Conservation (phyloP, 371 early-diverging fungal genomes). For the Scutellospora calospora region DNA sequence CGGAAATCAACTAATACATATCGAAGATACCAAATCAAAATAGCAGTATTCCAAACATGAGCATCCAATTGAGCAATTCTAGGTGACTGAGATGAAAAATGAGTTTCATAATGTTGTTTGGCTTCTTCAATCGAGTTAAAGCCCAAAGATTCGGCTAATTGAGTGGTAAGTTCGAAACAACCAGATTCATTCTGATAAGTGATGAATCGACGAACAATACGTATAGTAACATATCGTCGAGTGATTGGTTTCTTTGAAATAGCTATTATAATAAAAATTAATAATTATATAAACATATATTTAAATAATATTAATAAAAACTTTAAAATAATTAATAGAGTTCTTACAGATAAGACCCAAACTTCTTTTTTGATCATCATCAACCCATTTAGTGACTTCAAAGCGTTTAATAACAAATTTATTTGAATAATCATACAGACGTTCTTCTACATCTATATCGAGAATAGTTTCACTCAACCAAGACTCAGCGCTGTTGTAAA, state of each 20-base stretch:
- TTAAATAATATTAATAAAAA: too few relatives aligned
- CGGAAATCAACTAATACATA: conserved; percentile 36
- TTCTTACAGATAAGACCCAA: background rate
- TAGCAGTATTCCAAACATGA: conserved; percentile 22
- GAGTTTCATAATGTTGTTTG: background rate
- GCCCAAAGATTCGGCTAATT: conserved; percentile 25
- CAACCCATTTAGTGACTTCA: background rate
- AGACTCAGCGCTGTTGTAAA: background rate
- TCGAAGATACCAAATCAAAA: conserved; percentile 33
- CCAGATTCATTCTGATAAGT: conserved; percentile 25
- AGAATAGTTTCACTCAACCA: background rate
- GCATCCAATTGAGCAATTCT: background rate
- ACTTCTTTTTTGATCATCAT: background rate
- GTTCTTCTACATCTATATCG: background rate
- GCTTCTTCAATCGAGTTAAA: conserved; percentile 32
- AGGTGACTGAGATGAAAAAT: conserved; percentile 8
- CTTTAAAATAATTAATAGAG: too few relatives aligned
- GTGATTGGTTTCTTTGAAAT: background rate
- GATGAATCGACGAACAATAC: conserved; percentile 30
- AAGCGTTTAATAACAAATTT: conserved; percentile 16
- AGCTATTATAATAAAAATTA: background rate
- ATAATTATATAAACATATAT: too few relatives aligned
- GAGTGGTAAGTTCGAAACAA: conserved; percentile 4
- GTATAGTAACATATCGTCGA: background rate
- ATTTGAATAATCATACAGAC: background rate